Conservation (phyloP, 108 stramenopile genomes). For the Aurantiochytrium sp. region DNA sequence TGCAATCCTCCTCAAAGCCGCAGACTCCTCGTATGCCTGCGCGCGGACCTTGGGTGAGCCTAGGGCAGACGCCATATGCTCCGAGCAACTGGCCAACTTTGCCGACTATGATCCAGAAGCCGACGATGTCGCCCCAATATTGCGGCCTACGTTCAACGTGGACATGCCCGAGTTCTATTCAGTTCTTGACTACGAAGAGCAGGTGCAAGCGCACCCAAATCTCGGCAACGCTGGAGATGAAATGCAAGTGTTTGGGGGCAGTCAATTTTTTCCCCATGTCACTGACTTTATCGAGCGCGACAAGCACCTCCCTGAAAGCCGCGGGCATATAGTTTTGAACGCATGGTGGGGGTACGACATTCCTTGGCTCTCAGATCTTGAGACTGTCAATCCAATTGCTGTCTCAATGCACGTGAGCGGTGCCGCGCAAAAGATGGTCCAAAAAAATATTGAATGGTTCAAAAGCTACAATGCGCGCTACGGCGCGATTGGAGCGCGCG, state of each 20-base stretch:
- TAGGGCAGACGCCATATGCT: not conserved
- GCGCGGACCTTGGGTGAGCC: not conserved
- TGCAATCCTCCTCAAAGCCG: not conserved
- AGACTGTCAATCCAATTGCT: not conserved
- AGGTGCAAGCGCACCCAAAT: not conserved
- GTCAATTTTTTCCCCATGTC: not conserved
- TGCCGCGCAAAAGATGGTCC: no score
- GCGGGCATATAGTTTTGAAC: not conserved
- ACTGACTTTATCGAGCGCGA: not conserved
- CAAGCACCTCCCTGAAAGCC: not conserved
- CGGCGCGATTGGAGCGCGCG: not conserved
- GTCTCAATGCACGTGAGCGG: not conserved
- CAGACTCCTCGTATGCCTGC: not conserved
- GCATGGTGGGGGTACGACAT: not conserved
- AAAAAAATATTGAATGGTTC: not conserved
- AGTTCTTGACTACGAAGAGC: not conserved
- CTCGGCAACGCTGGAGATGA: not conserved
- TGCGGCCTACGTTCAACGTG: not conserved
- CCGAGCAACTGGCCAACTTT: no score
- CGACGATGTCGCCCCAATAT: not conserved
- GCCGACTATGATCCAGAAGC: not conserved
- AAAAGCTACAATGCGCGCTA: not conserved
- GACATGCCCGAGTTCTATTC: not conserved
- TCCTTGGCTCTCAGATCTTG: not conserved
- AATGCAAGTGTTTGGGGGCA: not conserved